Evolutionary conservation across 306 rosid species (phyloP).

Genomic region (Acacia crassicarpa): DNA sequence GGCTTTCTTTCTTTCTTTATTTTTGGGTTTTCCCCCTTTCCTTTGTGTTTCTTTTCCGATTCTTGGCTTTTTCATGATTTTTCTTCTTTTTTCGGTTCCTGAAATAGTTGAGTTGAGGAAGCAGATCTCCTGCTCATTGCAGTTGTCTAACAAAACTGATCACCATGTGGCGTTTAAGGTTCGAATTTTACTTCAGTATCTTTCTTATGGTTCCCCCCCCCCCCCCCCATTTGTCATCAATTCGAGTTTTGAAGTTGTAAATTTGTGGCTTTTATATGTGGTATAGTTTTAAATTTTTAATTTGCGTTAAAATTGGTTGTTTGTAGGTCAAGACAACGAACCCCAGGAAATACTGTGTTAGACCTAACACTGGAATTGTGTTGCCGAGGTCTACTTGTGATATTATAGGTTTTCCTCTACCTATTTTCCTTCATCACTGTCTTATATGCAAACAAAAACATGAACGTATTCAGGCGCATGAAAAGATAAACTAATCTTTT

Average conservation of each 20-base stretch:
- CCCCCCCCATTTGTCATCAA: not conserved
- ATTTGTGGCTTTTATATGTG: conserved; percentile 12
- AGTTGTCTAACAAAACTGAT: conserved; percentile 68
- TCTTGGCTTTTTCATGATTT: conserved; percentile 40
- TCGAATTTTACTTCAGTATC: conserved; percentile 20
- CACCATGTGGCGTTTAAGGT: conserved; percentile 83
- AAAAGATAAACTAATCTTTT: conserved; percentile 16
- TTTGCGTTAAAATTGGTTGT: conserved; percentile 39
- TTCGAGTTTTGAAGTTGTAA: not conserved
- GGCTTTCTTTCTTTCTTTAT: not conserved
- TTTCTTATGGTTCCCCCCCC: not conserved
- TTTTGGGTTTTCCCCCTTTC: not conserved
- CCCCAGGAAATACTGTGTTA: conserved; percentile 93
- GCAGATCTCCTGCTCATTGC: conserved; percentile 94
- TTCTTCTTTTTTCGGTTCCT: not conserved
- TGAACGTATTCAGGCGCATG: conserved; percentile 2
- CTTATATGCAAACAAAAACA: not conserved
- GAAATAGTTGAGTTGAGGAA: conserved; percentile 79
- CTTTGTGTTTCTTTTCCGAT: conserved; percentile 9
- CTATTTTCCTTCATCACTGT: conserved; percentile 1
- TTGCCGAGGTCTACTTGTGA: conserved; percentile 84
- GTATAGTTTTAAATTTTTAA: conserved; percentile 30
- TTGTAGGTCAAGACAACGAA: conserved; percentile 88
- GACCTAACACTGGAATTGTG: conserved; percentile 94
- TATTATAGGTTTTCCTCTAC: conserved; percentile 57